Conservation (phyloP, 768 basidiomycete species). For the Cubamyces lactineus region DNA sequence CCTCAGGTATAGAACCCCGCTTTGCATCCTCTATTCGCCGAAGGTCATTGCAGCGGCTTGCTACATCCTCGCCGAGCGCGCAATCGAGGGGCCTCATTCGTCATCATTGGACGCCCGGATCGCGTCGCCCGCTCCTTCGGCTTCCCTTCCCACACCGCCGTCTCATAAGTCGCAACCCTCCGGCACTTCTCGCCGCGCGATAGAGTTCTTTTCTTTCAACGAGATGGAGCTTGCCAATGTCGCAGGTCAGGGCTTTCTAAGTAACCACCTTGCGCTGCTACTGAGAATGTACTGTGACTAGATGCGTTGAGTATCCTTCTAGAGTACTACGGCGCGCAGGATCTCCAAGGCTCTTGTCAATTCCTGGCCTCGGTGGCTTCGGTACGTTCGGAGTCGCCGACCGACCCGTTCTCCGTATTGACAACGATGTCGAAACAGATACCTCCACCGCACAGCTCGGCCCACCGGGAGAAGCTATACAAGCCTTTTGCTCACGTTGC, state of each 20-base stretch:
- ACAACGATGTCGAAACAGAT: constrained; percentile 29
- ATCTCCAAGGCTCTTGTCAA: constrained; percentile 40
- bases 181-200: constrained; percentile 65
- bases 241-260: constrained; percentile 50
- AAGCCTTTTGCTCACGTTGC: constrained; percentile 24
- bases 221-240: constrained; percentile 60
- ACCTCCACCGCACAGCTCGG: constrained; percentile 29
- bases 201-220: constrained; percentile 68
- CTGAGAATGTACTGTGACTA: constrained; percentile 31
- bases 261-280: no score
- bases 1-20: constrained; percentile 73
- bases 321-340: constrained; percentile 74
- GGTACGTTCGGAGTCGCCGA: constrained; percentile 43
- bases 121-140: constrained; percentile 68
- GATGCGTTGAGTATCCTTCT: constrained; percentile 68
- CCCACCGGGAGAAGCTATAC: constrained; percentile 31
- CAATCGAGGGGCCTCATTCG: constrained; percentile 73
- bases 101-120: constrained; percentile 76
- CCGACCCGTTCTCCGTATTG: constrained; percentile 9
- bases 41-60: constrained; percentile 77
- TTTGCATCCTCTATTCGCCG: constrained; percentile 72
- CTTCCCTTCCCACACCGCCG: constrained; percentile 81
- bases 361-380: constrained; percentile 51
- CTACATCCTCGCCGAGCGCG: constrained; percentile 74
- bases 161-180: constrained; percentile 75